A percentile compares a stretch with the other conserved stretches of the same genome.
Conservation (phyloP, 768 basidiomycete species). For the Nidula microcarpa region DNA sequence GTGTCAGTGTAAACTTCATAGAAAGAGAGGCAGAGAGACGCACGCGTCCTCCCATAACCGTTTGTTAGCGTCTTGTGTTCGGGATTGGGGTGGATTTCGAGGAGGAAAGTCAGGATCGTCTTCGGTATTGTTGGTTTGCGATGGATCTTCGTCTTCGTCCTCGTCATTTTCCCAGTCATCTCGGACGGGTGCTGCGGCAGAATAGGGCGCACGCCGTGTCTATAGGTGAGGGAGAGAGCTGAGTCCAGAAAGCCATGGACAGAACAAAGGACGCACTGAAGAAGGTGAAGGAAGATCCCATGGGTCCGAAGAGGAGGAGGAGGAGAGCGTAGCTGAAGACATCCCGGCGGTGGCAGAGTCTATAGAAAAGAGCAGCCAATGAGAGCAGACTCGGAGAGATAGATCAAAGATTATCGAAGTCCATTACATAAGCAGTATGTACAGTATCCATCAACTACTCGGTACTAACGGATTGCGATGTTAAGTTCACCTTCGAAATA, state of each 20-base stretch:
- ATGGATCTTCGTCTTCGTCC: conserved; percentile 12
- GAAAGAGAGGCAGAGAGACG: conserved; percentile 20
- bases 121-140: conserved; percentile 21
- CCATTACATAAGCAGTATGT: too few relatives aligned
- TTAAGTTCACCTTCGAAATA: too few relatives aligned
- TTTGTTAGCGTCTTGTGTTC: conserved; percentile 36
- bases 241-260: neutral
- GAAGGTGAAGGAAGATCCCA: neutral
- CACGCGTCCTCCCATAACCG: conserved; percentile 73
- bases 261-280: neutral
- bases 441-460: too few relatives aligned
- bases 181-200: conserved; percentile 8
- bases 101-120: conserved; percentile 12
- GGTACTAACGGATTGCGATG: too few relatives aligned
- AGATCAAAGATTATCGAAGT: too few relatives aligned
- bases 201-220: conserved; percentile 4
- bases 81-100: neutral
- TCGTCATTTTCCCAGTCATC: conserved; percentile 29
- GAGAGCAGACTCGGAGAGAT: too few relatives aligned
- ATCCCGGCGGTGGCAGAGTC: neutral
- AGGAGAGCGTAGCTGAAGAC: neutral
- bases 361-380: neutral
- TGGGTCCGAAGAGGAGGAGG: neutral
- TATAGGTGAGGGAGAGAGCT: conserved; percentile 2
- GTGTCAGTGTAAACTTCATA: conserved; percentile 3